These are phyloP conservation scores for Misopates orontium DNA, from an alignment of 257 asterid species.

Conservation along the genomic window DNA sequence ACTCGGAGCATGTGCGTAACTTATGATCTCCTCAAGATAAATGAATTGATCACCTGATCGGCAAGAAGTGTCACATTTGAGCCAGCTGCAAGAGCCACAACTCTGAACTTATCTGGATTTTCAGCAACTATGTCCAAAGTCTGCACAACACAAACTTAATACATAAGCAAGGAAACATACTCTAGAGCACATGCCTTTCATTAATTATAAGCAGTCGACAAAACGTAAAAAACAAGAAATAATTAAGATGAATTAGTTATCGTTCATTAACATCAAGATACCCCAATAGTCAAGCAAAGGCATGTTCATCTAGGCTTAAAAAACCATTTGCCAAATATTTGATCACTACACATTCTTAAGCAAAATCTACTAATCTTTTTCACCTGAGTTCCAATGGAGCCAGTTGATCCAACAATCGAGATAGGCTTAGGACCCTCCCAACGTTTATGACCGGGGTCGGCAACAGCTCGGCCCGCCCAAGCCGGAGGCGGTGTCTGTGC, in stretches of 20 bases:
- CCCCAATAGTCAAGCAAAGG: slow-evolving; percentile 9
- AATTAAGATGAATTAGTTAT: neutral
- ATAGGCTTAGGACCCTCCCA: slow-evolving; percentile 99
- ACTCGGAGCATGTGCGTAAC: neutral
- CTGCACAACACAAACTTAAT: slow-evolving; percentile 46
- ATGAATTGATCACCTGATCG: slow-evolving; percentile 66
- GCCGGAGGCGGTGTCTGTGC: slow-evolving; percentile 82
- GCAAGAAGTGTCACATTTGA: slow-evolving; percentile 97
- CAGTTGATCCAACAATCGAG: slow-evolving; percentile 93
- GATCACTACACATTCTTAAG: neutral
- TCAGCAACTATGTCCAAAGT: slow-evolving; percentile 94
- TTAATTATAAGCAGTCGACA: neutral
- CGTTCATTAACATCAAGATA: neutral
- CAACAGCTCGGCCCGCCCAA: slow-evolving; percentile 92
- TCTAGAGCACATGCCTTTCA: slow-evolving; percentile 8
- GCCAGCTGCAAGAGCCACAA: slow-evolving; percentile 99
- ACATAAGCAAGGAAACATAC: slow-evolving; percentile 21
- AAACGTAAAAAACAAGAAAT: too few relatives aligned
- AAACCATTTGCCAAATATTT: neutral
- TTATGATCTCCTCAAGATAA: neutral
- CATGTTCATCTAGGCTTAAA: slow-evolving; percentile 15
- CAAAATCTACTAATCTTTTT: neutral
- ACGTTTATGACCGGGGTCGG: slow-evolving; percentile 55
- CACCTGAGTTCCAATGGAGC: slow-evolving; percentile 99
- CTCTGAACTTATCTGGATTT: slow-evolving; percentile 83